Evolutionary conservation across 345 rosid species (phyloP).

Genomic region (Citrus cavaleriei): DNA sequence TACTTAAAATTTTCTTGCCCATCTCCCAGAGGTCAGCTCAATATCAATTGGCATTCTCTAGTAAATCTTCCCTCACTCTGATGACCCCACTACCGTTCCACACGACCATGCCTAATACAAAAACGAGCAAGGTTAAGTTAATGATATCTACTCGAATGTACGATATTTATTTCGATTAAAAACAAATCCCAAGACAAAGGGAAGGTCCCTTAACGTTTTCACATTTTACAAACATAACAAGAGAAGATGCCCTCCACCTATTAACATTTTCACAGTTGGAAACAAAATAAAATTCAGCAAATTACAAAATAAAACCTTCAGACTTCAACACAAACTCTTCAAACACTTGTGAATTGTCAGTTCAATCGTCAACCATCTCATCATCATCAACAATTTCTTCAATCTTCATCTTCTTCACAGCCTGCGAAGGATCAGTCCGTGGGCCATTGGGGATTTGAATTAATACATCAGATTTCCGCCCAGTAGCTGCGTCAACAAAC

Average conservation of each 20-base stretch:
- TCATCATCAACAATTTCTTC: slow-evolving; percentile 71
- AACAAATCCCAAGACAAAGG: not conserved
- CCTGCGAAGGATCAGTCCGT: slow-evolving; percentile 58
- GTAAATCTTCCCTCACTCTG: too few relatives aligned
- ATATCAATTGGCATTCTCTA: too few relatives aligned
- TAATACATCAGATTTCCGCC: slow-evolving; percentile 63
- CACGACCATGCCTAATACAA: not conserved
- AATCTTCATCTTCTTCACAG: slow-evolving; percentile 89
- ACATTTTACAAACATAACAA: not conserved
- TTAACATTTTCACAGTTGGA: not conserved
- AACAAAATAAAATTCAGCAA: not conserved
- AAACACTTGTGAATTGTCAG: not conserved
- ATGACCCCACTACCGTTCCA: too few relatives aligned
- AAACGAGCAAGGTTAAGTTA: not conserved
- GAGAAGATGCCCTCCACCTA: not conserved
- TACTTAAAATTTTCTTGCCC: too few relatives aligned
- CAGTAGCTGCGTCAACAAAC: slow-evolving; percentile 64
- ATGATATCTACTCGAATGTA: too few relatives aligned
- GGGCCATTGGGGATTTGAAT: slow-evolving; percentile 50
- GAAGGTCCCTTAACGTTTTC: not conserved
- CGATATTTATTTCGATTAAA: not conserved
- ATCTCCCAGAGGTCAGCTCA: too few relatives aligned
- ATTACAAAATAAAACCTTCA: not conserved
- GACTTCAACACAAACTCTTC: not conserved
- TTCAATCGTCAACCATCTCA: slow-evolving; percentile 42